Evolutionary conservation across 2,329 filamentous ascomycete genomes (phyloP).

Genomic region (Aureobasidium namibiae): DNA sequence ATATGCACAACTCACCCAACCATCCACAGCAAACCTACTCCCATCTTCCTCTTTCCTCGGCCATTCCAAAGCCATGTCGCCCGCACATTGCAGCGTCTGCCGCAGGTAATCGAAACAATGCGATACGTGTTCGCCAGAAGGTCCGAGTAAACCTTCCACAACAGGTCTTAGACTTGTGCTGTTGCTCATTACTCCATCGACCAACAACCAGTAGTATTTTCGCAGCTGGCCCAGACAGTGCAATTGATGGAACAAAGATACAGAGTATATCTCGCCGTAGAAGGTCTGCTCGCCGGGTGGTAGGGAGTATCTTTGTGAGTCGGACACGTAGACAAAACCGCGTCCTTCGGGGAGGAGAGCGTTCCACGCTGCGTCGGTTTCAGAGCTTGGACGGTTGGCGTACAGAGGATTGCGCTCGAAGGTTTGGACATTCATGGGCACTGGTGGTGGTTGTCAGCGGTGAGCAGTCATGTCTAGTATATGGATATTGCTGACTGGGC

Average conservation of each 20-base stretch:
- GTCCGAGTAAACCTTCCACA: constrained; percentile 14
- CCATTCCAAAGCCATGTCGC: constrained; percentile 25
- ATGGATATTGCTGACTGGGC: not conserved
- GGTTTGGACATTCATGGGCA: constrained; percentile 17
- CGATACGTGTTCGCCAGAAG: constrained; percentile 19
- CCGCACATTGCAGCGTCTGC: constrained; percentile 22
- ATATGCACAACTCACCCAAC: constrained; percentile 18
- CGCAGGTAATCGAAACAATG: constrained; percentile 26
- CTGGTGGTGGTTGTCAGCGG: constrained; percentile 4
- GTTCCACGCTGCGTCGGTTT: constrained; percentile 24
- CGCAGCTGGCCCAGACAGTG: constrained; percentile 28
- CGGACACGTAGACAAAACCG: constrained; percentile 26
- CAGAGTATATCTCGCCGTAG: constrained; percentile 25
- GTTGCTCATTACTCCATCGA: constrained; percentile 18
- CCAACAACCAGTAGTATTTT: constrained; percentile 21
- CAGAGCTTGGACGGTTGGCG: constrained; percentile 17
- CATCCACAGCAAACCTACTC: constrained; percentile 26
- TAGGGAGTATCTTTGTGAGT: constrained; percentile 19
- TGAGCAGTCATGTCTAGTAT: not conserved
- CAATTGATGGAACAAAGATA: constrained; percentile 29
- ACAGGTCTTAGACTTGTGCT: constrained; percentile 18
- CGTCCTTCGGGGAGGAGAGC: constrained; percentile 23
- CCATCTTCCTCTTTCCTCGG: constrained; percentile 21
- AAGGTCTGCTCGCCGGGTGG: constrained; percentile 22
- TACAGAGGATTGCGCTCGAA: constrained; percentile 22